Evolutionary conservation across 345 rosid genomes (phyloP).

Genomic region (Draba incana): DNA sequence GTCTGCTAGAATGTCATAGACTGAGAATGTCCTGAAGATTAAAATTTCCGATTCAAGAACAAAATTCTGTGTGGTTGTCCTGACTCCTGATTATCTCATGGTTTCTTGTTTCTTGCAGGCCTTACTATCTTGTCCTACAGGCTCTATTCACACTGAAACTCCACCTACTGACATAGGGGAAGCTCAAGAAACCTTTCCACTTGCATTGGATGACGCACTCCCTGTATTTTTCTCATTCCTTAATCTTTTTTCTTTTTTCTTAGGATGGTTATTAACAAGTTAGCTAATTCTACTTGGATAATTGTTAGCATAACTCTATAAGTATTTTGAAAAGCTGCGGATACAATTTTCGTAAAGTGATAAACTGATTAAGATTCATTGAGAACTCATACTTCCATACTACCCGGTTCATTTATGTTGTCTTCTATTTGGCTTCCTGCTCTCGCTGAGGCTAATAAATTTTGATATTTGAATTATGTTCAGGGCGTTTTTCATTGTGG

Average conservation of each 20-base stretch:
- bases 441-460: constrained; percentile 7
- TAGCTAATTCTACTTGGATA: background rate
- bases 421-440: constrained; percentile 1
- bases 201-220: constrained; percentile 53
- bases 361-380: constrained; percentile 9
- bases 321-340: background rate
- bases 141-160: constrained; percentile 58
- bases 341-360: background rate
- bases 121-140: constrained; percentile 63
- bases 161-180: constrained; percentile 56
- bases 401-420: constrained; percentile 16
- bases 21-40: constrained; percentile 3
- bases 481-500: constrained; percentile 75
- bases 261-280: background rate
- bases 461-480: constrained; percentile 16
- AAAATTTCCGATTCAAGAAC: background rate
- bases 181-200: constrained; percentile 63
- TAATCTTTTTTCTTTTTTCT: background rate
- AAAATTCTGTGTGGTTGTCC: background rate
- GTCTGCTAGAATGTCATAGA: constrained; percentile 4
- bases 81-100: constrained; percentile 15
- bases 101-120: constrained; percentile 49
- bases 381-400: background rate
- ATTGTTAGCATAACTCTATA: background rate
- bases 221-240: constrained; percentile 48